These are phyloP conservation scores for Simplicillium sp. DNA, from an alignment of 2,329 filamentous ascomycete species.

Conservation along the genomic window DNA sequence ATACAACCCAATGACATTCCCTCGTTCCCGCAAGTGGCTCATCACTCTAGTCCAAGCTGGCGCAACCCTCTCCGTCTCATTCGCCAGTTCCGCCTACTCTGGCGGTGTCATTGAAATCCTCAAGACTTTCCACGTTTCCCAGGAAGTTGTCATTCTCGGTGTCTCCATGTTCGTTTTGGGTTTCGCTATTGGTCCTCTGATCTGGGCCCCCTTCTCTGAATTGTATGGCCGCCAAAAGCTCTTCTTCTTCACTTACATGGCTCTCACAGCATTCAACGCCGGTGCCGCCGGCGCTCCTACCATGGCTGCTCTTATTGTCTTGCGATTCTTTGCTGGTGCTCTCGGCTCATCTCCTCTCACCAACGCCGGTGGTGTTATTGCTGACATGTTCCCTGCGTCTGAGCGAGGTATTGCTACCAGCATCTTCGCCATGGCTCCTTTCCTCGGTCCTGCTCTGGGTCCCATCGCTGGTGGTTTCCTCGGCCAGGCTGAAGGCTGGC, in stretches of 20 bases:
- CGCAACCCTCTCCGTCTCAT: conserved; percentile 59
- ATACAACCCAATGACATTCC: conserved; percentile 56
- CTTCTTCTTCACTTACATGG: conserved; percentile 48
- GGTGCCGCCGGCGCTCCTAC: conserved; percentile 47
- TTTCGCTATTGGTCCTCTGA: conserved; percentile 50
- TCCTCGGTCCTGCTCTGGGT: conserved; percentile 49
- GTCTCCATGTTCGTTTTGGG: conserved; percentile 56
- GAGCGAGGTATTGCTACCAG: conserved; percentile 49
- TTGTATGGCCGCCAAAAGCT: conserved; percentile 51
- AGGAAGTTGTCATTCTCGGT: conserved; percentile 48
- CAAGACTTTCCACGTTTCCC: conserved; percentile 38
- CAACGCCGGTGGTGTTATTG: conserved; percentile 53
- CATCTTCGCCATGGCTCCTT: conserved; percentile 53
- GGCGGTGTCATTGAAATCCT: conserved; percentile 47
- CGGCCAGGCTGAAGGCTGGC: conserved; percentile 49
- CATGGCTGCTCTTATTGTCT: conserved; percentile 50
- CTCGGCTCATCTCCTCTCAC: conserved; percentile 55
- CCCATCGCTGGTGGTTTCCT: conserved; percentile 57
- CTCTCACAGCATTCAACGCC: conserved; percentile 52
- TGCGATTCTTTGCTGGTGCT: conserved; percentile 58
- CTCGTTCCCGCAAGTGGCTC: conserved; percentile 50
- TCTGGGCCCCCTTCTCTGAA: conserved; percentile 60
- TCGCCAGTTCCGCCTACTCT: conserved; percentile 60
- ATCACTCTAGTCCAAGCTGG: conserved; percentile 55
- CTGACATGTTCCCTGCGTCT: conserved; percentile 48